Conservation (phyloP, 306 rosid species). For the Pterocarpus macrocarpus region DNA sequence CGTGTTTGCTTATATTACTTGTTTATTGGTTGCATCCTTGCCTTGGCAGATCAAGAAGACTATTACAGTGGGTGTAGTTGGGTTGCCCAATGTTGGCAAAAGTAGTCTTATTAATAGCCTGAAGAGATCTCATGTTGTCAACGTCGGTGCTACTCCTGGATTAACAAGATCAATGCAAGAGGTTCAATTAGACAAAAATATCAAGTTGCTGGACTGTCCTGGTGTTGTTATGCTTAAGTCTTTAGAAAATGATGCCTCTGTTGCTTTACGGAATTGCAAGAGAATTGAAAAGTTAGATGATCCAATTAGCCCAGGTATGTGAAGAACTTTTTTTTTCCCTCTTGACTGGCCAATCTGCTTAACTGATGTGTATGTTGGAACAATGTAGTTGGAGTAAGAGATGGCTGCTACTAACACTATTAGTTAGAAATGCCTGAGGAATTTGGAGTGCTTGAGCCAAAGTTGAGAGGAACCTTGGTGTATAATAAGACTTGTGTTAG, state of each 20-base stretch:
- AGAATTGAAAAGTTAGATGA: conserved; percentile 91
- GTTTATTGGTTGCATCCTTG: conserved; percentile 27
- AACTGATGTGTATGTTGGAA: conserved; percentile 21
- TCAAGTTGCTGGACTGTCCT: conserved; percentile 92
- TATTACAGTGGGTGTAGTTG: conserved; percentile 91
- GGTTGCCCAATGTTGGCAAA: conserved; percentile 97
- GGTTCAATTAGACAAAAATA: conserved; percentile 87
- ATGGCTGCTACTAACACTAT: neutral
- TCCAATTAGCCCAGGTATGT: conserved; percentile 87
- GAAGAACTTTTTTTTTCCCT: neutral
- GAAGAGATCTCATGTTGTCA: conserved; percentile 77
- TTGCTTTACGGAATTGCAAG: conserved; percentile 87
- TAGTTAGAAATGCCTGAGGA: neutral
- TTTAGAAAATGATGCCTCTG: conserved; percentile 68
- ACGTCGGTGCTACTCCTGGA: conserved; percentile 93
- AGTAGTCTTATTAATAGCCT: conserved; percentile 95
- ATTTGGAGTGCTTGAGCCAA: neutral
- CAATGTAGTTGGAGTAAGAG: neutral
- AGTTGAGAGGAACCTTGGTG: neutral
- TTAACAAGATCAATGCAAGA: conserved; percentile 94
- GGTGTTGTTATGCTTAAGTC: conserved; percentile 92
- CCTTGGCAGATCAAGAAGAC: conserved; percentile 86
- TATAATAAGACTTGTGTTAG: neutral
- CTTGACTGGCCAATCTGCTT: neutral
- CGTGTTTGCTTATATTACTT: neutral